Base-by-base conservation (phyloP, 2,329 filamentous ascomycete species). In the Fusarium proliferatum region DNA sequence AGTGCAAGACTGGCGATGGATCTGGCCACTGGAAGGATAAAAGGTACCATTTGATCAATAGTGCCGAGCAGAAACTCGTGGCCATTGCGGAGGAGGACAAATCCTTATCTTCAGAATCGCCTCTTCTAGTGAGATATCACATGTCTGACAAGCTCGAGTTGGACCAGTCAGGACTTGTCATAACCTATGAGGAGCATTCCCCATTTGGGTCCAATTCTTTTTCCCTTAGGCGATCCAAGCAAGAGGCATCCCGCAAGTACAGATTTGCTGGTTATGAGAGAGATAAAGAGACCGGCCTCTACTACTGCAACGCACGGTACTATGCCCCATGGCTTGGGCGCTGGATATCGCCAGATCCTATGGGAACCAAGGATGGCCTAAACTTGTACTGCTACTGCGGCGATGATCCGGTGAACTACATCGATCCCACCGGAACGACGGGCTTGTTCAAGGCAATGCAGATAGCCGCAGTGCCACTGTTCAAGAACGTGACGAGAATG, bases 91-190 rank as follows among this genome's bases (percentile, higher is more conserved):
- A 53, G 10, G 23, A 13, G 1, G 49, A 53, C 23, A 53, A 3
- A 8, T 1, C 23, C 1, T 12, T 21, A 3, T 4, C 9, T 15
- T 1, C 8, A 0, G 0, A 28, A 5, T n/a, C 13, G 12, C 2
- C 13, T 1, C n/a, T 1, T 4, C 3, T 53, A 0, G 49, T 38
- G 8, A 3, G 17, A 36, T 53, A 53, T 15, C 49, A 28, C 33
- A 38, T 39, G 33, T 36, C 33, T 2, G 34, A 39, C n/a, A 53
- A 39, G 9, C 16, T 26, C 0, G n/a, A 39, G 34, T 5, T 53
- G 9, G 33, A 38, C 10, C 7, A 38, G 3, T 10, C 15, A 1
- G 49, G 49, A 3, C 33, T 34, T 12, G 30, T 28, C 17, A 21
- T 52, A 11, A 13, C 49, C 15, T 38, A 52, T 5, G 11, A 38